Conservation (phyloP, 441 rosid genomes). For the Aquilaria agallochum region DNA sequence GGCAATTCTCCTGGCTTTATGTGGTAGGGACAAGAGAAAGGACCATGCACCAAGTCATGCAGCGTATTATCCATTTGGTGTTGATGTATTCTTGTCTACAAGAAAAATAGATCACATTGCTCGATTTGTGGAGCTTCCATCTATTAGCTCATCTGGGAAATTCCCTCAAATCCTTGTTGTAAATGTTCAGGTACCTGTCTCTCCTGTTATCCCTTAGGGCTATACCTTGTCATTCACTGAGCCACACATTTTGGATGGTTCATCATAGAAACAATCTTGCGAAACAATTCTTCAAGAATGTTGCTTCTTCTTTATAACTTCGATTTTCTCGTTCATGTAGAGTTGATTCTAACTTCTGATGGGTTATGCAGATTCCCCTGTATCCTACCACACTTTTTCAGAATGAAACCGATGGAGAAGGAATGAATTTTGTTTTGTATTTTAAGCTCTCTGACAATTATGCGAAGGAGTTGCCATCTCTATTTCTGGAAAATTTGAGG, state of each 20-base stretch:
- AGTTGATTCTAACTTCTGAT: constrained; percentile 9
- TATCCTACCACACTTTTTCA: constrained; percentile 73
- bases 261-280: too few relatives aligned
- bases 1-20: constrained; percentile 5
- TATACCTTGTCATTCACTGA: too few relatives aligned
- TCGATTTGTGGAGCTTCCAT: constrained; percentile 75
- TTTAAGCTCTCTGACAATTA: constrained; percentile 78
- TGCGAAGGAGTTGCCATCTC: constrained; percentile 54
- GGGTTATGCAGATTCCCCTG: constrained; percentile 58
- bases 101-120: constrained; percentile 76
- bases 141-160: constrained; percentile 37
- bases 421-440: constrained; percentile 74
- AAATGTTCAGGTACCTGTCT: constrained; percentile 75
- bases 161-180: constrained; percentile 78
- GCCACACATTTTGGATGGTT: too few relatives aligned
- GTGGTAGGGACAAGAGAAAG: constrained; percentile 83
- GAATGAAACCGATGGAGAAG: constrained; percentile 84
- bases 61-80: constrained; percentile 89
- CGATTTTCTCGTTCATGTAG: constrained; percentile 1
- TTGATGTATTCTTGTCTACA: constrained; percentile 77
- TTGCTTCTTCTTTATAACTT: not conserved
- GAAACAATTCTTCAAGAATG: too few relatives aligned
- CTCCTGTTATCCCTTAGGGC: too few relatives aligned
- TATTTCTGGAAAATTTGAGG: constrained; percentile 70
- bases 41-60: constrained; percentile 64